Conservation (phyloP, 1,284 basidiomycete genomes). For the Cryptococcus neoformans region DNA sequence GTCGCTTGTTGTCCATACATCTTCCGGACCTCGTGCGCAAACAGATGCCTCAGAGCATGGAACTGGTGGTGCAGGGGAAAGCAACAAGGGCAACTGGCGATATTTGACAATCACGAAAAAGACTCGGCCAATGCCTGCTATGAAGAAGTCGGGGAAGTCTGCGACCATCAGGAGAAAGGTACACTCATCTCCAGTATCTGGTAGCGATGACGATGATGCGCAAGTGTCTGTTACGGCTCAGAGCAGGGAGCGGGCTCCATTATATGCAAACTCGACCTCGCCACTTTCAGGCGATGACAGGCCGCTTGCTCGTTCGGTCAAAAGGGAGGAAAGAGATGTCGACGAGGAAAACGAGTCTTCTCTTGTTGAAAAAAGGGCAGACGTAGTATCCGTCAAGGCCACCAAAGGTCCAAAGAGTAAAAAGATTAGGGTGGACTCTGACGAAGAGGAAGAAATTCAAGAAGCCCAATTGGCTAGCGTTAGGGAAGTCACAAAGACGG, state of each 20-base stretch:
- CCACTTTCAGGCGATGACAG: slow-evolving; percentile 8
- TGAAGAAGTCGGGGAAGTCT: slow-evolving; percentile 4
- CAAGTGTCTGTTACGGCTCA: background rate
- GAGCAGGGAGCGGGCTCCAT: slow-evolving; percentile 7
- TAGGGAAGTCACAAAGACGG: background rate
- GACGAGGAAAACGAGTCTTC: background rate
- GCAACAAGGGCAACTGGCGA: slow-evolving; percentile 25
- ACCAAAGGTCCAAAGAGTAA: background rate
- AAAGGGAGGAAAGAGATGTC: background rate
- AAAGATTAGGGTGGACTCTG: slow-evolving; percentile 5
- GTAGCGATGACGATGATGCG: background rate
- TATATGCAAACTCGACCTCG: slow-evolving; percentile 7
- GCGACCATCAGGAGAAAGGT: background rate
- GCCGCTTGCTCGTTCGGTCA: background rate
- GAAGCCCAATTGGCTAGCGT: background rate
- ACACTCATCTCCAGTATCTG: background rate
- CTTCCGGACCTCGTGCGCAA: slow-evolving; percentile 6
- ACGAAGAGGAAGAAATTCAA: background rate
- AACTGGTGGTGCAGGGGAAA: slow-evolving; percentile 8
- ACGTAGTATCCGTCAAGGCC: background rate
- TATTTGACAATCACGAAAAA: slow-evolving; percentile 42
- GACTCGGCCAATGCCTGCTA: slow-evolving; percentile 9
- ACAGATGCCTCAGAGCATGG: slow-evolving; percentile 2
- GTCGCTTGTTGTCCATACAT: slow-evolving; percentile 23
- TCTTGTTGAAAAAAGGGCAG: background rate